Base-by-base conservation (phyloP, 495 filamentous ascomycete species). In the Pseudomonodictys pantanalensis region DNA sequence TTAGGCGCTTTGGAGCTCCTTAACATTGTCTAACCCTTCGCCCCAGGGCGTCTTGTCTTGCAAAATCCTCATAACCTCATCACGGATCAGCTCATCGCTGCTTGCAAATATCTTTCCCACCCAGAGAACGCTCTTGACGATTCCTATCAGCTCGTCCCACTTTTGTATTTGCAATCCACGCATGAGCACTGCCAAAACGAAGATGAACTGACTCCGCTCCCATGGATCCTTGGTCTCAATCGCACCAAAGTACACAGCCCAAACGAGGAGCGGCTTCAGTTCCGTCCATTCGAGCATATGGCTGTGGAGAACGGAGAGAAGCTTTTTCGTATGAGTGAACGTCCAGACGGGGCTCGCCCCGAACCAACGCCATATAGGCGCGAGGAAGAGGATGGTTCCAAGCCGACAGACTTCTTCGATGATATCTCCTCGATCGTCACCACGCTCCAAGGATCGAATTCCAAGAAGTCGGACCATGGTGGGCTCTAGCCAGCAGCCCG, bases 401-500 rank as follows among this genome's bases (percentile, higher is more conserved):
- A 58, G 55, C 8, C 55, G 55, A 22, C 55, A 58, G 17, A 58
- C 55, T 43, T 58, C 55, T 24, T 58, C 55, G 20, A 51, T 58
- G 23, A 58, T 25, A 17, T 32, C 51, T 9, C 23, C 46, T 22
- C 12, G 30, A 12, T 12, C 15, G 25, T 20, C 41, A 17, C 46
- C 46, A 9, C 24, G 17, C 8, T 50, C 1, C 22, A 58, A 26
- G 5, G 55, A 45, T 29, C 55, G 44, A 2, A 58, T 49, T 3
- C 11, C 10, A 20, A 58, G 55, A 2, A 58, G 55, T 17, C 55
- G 44, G n/a, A 58, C 33, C 28, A 58, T 15, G 1, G 45, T 58
- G 2, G 55, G 55, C 44, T 58, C 55, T 17, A 51, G 28, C 55
- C 55, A 58, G 30, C 29, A 48, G 12, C 55, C 55, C 4, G 11